Base-by-base conservation (phyloP, 331 rosid species). In the Ulmus americana region DNA sequence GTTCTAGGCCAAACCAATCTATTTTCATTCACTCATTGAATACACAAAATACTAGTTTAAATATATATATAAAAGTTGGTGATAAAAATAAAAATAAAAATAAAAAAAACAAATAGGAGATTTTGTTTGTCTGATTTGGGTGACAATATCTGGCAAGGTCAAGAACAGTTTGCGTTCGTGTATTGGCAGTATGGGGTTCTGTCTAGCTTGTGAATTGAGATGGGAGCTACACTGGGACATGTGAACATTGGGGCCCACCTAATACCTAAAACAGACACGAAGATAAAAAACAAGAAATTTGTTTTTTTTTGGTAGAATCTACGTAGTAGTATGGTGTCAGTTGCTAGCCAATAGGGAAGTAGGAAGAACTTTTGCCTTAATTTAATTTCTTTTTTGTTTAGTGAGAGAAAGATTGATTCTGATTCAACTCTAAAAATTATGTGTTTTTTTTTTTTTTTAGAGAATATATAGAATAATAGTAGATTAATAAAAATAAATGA, bases 61-160 rank as follows among this genome's bases (percentile, higher is more conserved):
- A 39, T 35, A 39, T 59, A 41, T 38, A 14, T 28, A 18, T 39
- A 15, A 45, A 70, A 50, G 62, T 41, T 61, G 68, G 63, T 42
- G 1, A 52, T 44, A 42, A 51, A 9, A 11, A n/a, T 2, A 2
- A 28, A 45, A 28, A 3, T 8, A 8, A 46, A 4, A 0, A 45
- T 15, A 3, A 7, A 18, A 16, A 16, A 12, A 7, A 16, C 18
- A 54, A 18, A 10, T 13, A 65, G 39, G 35, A 52, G 43, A 65
- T 18, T 9, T 10, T 18, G 8, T 10, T 54, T 63, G 75, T 54
- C 68, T 51, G 53, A 45, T 71, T n/a, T 65, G 35, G 70, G 51
- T 39, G 55, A 64, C 71, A 72, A 35, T 41, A 39, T 58, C 71
- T 49, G 72, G 54, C 61, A n/a, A 65, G 67, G 67, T 65, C 71